Percentiles rank a stretch among this genome's conserved stretches.
Evolutionary conservation across 2,329 filamentous ascomycete genomes (phyloP).

Genomic region (Fusarium sp.): DNA sequence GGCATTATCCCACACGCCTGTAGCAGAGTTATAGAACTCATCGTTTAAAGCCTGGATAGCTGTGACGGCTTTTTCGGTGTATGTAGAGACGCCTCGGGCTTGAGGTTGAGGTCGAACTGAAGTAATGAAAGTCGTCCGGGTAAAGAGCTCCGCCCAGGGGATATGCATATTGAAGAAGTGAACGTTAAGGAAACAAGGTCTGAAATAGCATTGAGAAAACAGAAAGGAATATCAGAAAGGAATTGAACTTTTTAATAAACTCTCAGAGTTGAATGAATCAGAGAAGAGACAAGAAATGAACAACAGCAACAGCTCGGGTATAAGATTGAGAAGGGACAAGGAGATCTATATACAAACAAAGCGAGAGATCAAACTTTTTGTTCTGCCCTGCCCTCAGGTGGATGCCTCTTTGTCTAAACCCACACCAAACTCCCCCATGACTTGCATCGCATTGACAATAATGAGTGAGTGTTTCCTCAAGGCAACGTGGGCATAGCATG

Average conservation of each 20-base stretch:
- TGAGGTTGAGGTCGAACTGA: slow-evolving; percentile 26
- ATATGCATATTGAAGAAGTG: slow-evolving; percentile 42
- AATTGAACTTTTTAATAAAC: slow-evolving; percentile 28
- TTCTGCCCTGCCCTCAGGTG: slow-evolving; percentile 5
- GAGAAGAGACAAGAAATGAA: slow-evolving; percentile 20
- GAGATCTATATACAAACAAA: slow-evolving; percentile 40
- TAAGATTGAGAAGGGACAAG: slow-evolving; percentile 12
- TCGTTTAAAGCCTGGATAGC: slow-evolving; percentile 63
- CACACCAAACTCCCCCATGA: slow-evolving; percentile 34
- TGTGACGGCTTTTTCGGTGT: slow-evolving; percentile 52
- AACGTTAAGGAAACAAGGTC: slow-evolving; percentile 13
- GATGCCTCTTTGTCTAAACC: slow-evolving; percentile 41
- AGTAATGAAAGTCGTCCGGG: slow-evolving; percentile 35
- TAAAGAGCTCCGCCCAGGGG: slow-evolving; percentile 44
- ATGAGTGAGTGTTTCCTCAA: slow-evolving; percentile 29
- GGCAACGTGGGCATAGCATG: slow-evolving; percentile 21
- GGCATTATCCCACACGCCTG: slow-evolving; percentile 73
- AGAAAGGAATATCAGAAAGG: background rate
- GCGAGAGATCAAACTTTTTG: slow-evolving; percentile 26
- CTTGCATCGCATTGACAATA: slow-evolving; percentile 39
- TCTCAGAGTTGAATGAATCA: slow-evolving; percentile 29
- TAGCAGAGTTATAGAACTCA: slow-evolving; percentile 70
- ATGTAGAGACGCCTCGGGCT: slow-evolving; percentile 45
- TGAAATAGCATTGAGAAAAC: slow-evolving; percentile 12
- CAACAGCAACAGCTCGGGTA: slow-evolving; percentile 17